Evolutionary conservation across 2,329 filamentous ascomycete genomes (phyloP).

Genomic region (Conoideocrella luteorostrata): DNA sequence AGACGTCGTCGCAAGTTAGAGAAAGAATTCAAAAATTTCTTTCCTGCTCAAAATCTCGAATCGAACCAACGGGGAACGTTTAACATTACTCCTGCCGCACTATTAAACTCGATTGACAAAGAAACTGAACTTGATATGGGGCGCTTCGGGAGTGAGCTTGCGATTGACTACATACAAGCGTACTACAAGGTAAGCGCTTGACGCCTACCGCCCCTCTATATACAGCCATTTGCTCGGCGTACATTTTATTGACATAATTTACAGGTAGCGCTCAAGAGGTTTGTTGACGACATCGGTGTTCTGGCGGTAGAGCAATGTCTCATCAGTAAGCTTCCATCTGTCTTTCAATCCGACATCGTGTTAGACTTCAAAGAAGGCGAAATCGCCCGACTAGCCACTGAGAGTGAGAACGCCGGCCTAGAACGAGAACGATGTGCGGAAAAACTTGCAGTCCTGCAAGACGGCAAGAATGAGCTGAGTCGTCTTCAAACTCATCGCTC

Average conservation of each 20-base stretch:
- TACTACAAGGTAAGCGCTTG: slow-evolving; percentile 36
- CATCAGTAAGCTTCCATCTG: slow-evolving; percentile 11
- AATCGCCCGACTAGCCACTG: background rate
- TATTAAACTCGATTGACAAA: background rate
- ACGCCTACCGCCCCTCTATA: too few species aligned
- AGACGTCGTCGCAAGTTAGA: slow-evolving; percentile 7
- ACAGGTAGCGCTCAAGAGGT: slow-evolving; percentile 16
- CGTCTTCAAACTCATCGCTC: background rate
- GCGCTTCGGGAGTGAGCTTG: slow-evolving; percentile 5
- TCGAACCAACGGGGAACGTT: background rate
- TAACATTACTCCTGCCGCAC: background rate
- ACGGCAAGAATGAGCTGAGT: background rate
- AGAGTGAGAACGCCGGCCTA: slow-evolving; percentile 1
- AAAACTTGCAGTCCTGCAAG: slow-evolving; percentile 7
- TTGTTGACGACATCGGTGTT: slow-evolving; percentile 18
- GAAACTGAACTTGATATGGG: slow-evolving; percentile 4
- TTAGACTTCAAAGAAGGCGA: slow-evolving; percentile 13
- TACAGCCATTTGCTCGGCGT: too few species aligned
- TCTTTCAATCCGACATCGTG: slow-evolving; percentile 15
- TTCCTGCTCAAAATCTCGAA: background rate
- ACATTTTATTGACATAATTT: background rate
- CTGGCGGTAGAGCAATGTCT: slow-evolving; percentile 19
- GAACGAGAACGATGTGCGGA: slow-evolving; percentile 5
- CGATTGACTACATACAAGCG: slow-evolving; percentile 30
- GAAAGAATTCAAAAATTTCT: background rate